Conservation (phyloP, 257 asterid genomes). For the Anisodus tanguticus region DNA sequence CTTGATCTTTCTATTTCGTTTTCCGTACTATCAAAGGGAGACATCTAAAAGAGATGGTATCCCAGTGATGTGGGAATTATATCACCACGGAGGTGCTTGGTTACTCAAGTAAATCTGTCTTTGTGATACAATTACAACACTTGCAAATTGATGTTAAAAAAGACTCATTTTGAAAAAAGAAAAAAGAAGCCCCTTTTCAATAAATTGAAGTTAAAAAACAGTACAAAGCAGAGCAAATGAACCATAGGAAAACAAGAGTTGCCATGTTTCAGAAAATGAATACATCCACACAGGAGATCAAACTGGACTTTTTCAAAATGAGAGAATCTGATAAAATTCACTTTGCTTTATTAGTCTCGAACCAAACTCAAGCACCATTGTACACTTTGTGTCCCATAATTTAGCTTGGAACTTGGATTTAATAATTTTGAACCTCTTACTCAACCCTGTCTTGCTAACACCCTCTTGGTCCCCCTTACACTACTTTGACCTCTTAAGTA, state of each 20-base stretch:
- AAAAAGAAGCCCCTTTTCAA: no score
- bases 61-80: not conserved
- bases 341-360: not conserved
- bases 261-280: not conserved
- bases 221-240: not conserved
- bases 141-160: not conserved
- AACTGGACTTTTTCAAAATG: not conserved
- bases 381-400: not conserved
- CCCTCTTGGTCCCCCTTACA: not conserved
- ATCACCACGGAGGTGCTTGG: not conserved
- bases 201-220: no score
- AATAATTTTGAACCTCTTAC: not conserved
- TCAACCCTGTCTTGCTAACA: slow-evolving; percentile 1
- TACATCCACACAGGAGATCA: not conserved
- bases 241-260: not conserved
- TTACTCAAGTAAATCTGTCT: not conserved
- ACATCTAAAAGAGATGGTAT: not conserved
- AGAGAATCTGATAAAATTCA: not conserved
- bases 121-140: not conserved
- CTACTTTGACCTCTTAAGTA: not conserved
- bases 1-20: no score
- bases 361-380: not conserved
- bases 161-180: no score
- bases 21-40: not conserved
- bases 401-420: not conserved